These are phyloP conservation scores for Moringa oleifera DNA, from an alignment of 345 rosid genomes.

Conservation along the genomic window DNA sequence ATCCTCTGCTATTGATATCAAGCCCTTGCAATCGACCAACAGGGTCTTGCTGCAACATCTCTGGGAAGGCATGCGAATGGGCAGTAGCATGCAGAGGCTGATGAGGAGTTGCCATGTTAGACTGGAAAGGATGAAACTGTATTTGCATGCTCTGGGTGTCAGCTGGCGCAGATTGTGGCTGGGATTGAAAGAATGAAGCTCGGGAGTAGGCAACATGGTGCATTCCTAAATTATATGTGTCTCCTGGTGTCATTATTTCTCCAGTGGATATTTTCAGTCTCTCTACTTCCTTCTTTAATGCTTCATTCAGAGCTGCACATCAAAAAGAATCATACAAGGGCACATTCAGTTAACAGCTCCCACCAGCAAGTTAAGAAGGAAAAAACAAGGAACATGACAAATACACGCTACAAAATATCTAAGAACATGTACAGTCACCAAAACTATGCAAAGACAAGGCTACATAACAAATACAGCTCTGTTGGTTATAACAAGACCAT, in stretches of 20 bases:
- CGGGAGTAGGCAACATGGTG: conserved; percentile 48
- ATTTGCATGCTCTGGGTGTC: conserved; percentile 42
- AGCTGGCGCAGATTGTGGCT: conserved; percentile 33
- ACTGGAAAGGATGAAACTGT: conserved; percentile 50
- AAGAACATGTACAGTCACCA: not conserved
- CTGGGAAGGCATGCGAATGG: conserved; percentile 44
- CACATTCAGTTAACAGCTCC: not conserved
- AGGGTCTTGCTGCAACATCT: conserved; percentile 61
- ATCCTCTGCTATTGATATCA: conserved; percentile 62
- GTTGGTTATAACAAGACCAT: not conserved
- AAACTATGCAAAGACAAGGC: not conserved
- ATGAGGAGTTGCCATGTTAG: conserved; percentile 28
- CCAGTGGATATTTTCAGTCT: conserved; percentile 75
- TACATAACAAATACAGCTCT: not conserved
- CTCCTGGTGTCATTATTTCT: conserved; percentile 53
- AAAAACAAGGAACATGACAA: too few species aligned
- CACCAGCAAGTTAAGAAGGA: not conserved
- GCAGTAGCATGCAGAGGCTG: conserved; percentile 32
- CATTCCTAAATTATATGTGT: conserved; percentile 66
- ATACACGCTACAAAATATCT: too few species aligned
- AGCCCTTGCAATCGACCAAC: conserved; percentile 77
- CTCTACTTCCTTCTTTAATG: conserved; percentile 86
- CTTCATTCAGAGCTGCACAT: conserved; percentile 64
- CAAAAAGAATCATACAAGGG: conserved; percentile 11
- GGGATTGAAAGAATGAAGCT: conserved; percentile 40